Conservation (phyloP, 805 yeast genomes). For the Vanderwaltozyma tropicalis region DNA sequence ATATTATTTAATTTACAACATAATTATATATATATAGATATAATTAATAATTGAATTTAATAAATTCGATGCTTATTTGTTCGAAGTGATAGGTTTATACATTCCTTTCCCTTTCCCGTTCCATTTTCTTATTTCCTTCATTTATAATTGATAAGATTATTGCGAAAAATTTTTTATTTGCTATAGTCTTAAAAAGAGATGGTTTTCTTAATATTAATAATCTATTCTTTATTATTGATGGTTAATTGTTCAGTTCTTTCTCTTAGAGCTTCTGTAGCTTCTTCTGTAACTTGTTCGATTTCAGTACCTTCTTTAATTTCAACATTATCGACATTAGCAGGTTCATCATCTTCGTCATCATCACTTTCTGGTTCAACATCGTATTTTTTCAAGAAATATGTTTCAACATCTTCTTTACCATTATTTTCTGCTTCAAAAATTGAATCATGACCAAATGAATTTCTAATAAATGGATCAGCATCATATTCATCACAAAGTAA, state of each 20-base stretch:
- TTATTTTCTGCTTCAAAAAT: slow-evolving; percentile 83
- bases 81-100: too few relatives aligned
- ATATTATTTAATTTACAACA: too few relatives aligned
- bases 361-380: slow-evolving; percentile 55
- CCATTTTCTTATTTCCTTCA: too few relatives aligned
- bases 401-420: slow-evolving; percentile 65
- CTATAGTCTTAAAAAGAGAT: neutral
- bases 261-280: slow-evolving; percentile 33
- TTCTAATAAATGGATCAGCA: slow-evolving; percentile 76
- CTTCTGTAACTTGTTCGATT: slow-evolving; percentile 39
- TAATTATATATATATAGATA: neutral
- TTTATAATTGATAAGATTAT: too few relatives aligned
- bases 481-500: slow-evolving; percentile 59
- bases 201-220: too few relatives aligned
- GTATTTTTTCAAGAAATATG: slow-evolving; percentile 61
- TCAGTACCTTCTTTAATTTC: slow-evolving; percentile 41
- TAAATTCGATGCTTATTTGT: too few relatives aligned
- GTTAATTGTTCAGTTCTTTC: slow-evolving; percentile 23
- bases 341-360: slow-evolving; percentile 38
- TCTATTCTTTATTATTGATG: neutral
- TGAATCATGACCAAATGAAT: slow-evolving; percentile 68
- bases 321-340: slow-evolving; percentile 28
- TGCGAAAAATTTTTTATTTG: neutral
- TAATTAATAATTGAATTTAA: neutral
- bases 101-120: too few relatives aligned